Evolutionary conservation across 352 stramenopile genomes (phyloP), one percentile per base, ranked within the genome.

Genomic region (Phytophthora fragariaefolia): DNA sequence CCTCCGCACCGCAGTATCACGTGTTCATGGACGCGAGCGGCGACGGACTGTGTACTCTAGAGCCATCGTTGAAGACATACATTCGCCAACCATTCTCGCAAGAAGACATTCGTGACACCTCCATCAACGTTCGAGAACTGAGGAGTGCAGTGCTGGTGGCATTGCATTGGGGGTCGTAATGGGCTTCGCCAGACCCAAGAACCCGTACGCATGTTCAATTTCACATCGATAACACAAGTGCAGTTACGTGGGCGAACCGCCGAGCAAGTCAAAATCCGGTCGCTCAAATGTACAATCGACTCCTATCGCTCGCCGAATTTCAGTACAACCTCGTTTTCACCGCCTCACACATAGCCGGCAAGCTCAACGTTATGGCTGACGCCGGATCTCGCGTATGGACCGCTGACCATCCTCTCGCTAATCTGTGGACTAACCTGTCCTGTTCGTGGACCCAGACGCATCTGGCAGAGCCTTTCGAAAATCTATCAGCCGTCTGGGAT

Each of bases 401-500:
- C 20, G 7, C 10, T 18, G 32, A 15, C 15, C 47, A 68, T 13
- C 12, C 46, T 5, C 30, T 68, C 1, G 53, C 17, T 36, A 23
- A 38, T 4, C 1, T 30, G 9, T 66, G 59, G 42, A 18, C 60
- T 71, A 58, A 56, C 45, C 20, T 67, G 22, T 64, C 24, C 34
- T 28, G 7, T 38, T 56, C 27, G 12, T 69, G 53, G 58, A 46
- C 54, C 13, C 34, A 66, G 58, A 24, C 54, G 28, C 45, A 27
- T n/a, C 34, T 63, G 17, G 20, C 30, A 38, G 23, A 15, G 36
- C 52, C 46, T 7, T 72, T 53, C 57, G 40, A 47, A 50, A 38
- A 72, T 67, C 64, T 72, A 22, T 72, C 64, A 53, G 27, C 6
- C 5, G 42, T 50, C n/a, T 66, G 63, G 49, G 56, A 54, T 34